Evolutionary conservation across 2,329 filamentous ascomycete genomes (phyloP), one percentile per base, ranked within the genome.

Genomic region (Mycosphaerella sp.): DNA sequence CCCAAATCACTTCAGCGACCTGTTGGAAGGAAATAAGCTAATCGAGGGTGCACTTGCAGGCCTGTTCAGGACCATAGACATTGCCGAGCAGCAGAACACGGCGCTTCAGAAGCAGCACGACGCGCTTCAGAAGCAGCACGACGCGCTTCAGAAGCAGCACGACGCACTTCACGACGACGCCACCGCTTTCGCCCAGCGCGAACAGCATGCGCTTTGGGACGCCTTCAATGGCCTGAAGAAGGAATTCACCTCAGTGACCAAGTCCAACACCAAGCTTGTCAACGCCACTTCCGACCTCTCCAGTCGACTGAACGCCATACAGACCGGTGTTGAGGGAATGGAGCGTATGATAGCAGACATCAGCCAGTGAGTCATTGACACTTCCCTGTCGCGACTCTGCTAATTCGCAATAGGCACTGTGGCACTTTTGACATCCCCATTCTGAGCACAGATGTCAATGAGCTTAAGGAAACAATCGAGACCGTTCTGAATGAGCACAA

Each of bases 321-420:
- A 44, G 27, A 32, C 17, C 25, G 41, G 25, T 34, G 25, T 50
- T 7, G 21, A 10, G 14, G 32, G 16, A 10, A n/a, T 50, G 16
- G 30, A 39, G 5, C 21, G 28, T 10, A 37, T 36, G 39, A 18
- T 43, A 12, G 12, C 30, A 6, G 32, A 48, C 10, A 4, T 48
- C 17, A 25, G 37, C n/a, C 17, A 39, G 40, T 49, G 32, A 43
- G 40, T 43, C n/a, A 9, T n/a, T n/a, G n/a, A n/a, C n/a, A n/a
- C n/a, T n/a, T n/a, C n/a, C n/a, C n/a, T n/a, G n/a, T n/a, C n/a
- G n/a, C n/a, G n/a, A n/a, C n/a, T n/a, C n/a, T n/a, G n/a, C n/a
- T n/a, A n/a, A n/a, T n/a, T n/a, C n/a, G n/a, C n/a, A n/a, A n/a
- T n/a, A n/a, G n/a, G n/a, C n/a, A n/a, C n/a, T n/a, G n/a, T n/a